phyloP scores from a whole-genome alignment of 495 filamentous ascomycete genomes.

The Penicillium cinerascens region DNA sequence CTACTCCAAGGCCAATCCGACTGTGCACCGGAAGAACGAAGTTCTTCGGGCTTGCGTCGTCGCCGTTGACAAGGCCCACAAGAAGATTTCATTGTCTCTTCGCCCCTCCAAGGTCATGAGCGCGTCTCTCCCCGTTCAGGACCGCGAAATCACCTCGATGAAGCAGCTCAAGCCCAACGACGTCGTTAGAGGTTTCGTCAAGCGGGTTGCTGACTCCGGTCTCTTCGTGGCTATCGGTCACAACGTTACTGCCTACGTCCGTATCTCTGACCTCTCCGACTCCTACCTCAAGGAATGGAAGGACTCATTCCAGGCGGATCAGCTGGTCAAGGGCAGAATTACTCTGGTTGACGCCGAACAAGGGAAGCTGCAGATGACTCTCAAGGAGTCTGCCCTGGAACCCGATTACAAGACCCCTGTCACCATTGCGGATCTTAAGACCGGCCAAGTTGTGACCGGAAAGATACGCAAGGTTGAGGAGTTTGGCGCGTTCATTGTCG shows the following conservation, averaged over 20 bases:
- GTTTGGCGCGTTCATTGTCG: constrained; percentile 88
- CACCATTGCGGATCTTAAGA: constrained; percentile 66
- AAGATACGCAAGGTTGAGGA: constrained; percentile 90
- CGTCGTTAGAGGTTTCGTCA: constrained; percentile 83
- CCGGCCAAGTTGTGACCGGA: constrained; percentile 78
- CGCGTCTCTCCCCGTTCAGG: constrained; percentile 77
- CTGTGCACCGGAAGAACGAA: constrained; percentile 72
- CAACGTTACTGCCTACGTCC: constrained; percentile 74
- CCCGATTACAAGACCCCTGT: constrained; percentile 68
- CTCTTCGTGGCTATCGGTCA: constrained; percentile 78
- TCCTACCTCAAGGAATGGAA: constrained; percentile 94
- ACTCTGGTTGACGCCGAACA: constrained; percentile 58
- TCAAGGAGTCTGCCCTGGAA: constrained; percentile 81
- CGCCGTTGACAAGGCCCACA: constrained; percentile 76
- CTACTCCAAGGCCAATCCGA: constrained; percentile 68
- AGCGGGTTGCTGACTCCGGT: constrained; percentile 79
- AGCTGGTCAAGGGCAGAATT: constrained; percentile 85
- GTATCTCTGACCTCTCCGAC: constrained; percentile 85
- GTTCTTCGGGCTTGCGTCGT: constrained; percentile 79
- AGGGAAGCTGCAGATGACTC: constrained; percentile 76
- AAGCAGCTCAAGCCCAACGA: constrained; percentile 74
- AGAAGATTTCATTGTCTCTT: constrained; percentile 75
- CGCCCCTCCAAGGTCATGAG: constrained; percentile 84
- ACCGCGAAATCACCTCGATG: constrained; percentile 67
- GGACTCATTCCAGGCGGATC: constrained; percentile 75